A percentile compares a stretch with the other conserved stretches of the same genome.
Conservation (phyloP, 768 basidiomycete genomes). For the Mycena galericulata region DNA sequence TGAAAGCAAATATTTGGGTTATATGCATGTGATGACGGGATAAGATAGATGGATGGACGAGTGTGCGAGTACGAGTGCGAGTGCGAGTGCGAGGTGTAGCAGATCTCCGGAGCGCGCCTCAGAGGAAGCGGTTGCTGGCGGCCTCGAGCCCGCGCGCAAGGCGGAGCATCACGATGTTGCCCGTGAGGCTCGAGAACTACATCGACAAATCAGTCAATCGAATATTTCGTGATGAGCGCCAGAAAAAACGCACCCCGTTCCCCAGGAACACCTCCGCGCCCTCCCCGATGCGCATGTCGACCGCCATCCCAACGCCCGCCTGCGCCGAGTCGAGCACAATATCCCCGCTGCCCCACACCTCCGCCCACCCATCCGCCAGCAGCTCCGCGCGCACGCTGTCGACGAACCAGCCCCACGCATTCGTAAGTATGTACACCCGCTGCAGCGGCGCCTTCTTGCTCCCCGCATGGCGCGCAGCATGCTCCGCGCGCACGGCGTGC, state of each 20-base stretch:
- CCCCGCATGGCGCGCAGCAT: conserved; percentile 40
- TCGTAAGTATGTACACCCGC: conserved; percentile 64
- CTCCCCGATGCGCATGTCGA: conserved; percentile 58
- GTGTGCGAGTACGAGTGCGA: no score
- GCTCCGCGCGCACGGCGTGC: conserved; percentile 47
- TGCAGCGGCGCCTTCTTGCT: conserved; percentile 22
- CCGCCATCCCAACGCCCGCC: conserved; percentile 47
- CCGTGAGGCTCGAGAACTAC: conserved; percentile 53
- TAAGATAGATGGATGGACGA: no score
- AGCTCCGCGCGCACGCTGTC: conserved; percentile 52
- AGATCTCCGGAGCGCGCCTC: not conserved
- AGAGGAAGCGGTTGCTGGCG: conserved; percentile 33
- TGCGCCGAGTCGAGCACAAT: conserved; percentile 59
- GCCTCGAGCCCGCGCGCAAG: conserved; percentile 37
- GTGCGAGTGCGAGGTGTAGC: no score
- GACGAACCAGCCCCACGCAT: conserved; percentile 60
- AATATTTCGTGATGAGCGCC: not conserved
- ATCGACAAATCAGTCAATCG: not conserved
- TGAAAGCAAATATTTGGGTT: no score
- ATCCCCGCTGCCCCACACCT: conserved; percentile 57
- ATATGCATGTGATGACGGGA: no score
- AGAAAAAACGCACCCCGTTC: conserved; percentile 42
- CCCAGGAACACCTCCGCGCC: conserved; percentile 57
- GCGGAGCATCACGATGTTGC: conserved; percentile 54
- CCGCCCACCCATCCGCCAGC: conserved; percentile 61